Percentiles rank a stretch among this genome's conserved stretches.
These are phyloP conservation scores for Jackrogersella multiformis DNA, from an alignment of 495 filamentous ascomycete genomes.

Conservation along the genomic window DNA sequence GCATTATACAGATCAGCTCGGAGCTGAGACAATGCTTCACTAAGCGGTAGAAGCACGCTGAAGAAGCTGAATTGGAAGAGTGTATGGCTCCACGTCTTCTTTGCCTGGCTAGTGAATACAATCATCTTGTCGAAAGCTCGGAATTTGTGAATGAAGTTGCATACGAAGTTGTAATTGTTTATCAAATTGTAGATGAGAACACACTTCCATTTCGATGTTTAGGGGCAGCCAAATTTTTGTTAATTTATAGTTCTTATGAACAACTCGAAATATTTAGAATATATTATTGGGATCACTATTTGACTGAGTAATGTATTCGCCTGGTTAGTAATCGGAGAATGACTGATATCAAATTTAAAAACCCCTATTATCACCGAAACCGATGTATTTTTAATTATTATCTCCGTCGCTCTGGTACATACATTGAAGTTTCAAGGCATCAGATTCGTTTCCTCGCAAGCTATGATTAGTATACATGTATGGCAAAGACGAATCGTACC, in stretches of 20 bases:
- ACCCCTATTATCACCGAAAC: slow-evolving; percentile 1
- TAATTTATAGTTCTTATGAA: neutral
- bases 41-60: neutral
- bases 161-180: neutral
- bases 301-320: neutral
- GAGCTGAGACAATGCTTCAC: neutral
- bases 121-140: neutral
- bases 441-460: neutral
- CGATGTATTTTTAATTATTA: neutral
- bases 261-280: neutral
- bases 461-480: neutral
- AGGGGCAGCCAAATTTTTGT: no score
- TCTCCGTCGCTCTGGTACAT: slow-evolving; percentile 1
- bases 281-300: no score
- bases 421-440: neutral
- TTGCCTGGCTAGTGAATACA: neutral
- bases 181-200: neutral
- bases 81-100: neutral
- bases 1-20: slow-evolving; percentile 20
- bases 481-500: neutral
- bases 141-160: neutral
- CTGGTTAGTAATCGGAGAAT: neutral
- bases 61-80: neutral
- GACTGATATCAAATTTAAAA: neutral
- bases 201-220: neutral